Evolutionary conservation across 2,329 filamentous ascomycete genomes (phyloP), one percentile per base, ranked within the genome.

Genomic region (Cordyceps pruinosa): DNA sequence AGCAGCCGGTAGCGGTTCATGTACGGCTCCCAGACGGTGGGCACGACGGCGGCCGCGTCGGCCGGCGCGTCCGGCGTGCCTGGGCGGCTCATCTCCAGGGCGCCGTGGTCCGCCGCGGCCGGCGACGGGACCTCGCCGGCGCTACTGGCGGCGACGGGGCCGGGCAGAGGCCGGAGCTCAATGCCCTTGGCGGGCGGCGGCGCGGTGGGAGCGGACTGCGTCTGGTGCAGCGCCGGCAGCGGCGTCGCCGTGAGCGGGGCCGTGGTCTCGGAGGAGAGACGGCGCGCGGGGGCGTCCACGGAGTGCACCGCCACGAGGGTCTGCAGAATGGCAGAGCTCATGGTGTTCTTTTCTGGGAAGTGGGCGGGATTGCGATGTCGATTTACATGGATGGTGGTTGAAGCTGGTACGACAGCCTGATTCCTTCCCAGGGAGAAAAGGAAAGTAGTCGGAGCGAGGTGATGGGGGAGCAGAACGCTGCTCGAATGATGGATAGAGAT

Each of bases 1-100:
- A 85, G 66, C 26, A 92, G 75, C 34, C 89, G 77, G 72, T 80
- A 92, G 60, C 82, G 84, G 68, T 90, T 92, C 80, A 84, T 88
- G 12, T 77, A 76, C 12, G 82, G 81, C 19, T 82, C 75, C 60
- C 77, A 84, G 58, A 83, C 79, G 60, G 77, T 85, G 49, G 83
- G 82, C 32, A 83, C 66, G 4, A 77, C 69, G 45, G 78, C 75
- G 1, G 74, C 74, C 8, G 70, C 75, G 8, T 75, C 72, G 6
- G 64, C 64, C 4, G 62, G 45, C 4, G 63, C 60, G 1, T 63
- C 19, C 5, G 80, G 81, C 7, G 75, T 80, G 6, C 73, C 64
- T 3, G 81, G 78, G 15, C 77, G 70, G 64, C 80, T 86, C 66
- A 75, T 77, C 63, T 86, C 83, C 1, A 83, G 66, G 58, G 77